These are phyloP conservation scores for Colletotrichum sidae DNA, from an alignment of 2,329 filamentous ascomycete genomes.

Conservation along the genomic window DNA sequence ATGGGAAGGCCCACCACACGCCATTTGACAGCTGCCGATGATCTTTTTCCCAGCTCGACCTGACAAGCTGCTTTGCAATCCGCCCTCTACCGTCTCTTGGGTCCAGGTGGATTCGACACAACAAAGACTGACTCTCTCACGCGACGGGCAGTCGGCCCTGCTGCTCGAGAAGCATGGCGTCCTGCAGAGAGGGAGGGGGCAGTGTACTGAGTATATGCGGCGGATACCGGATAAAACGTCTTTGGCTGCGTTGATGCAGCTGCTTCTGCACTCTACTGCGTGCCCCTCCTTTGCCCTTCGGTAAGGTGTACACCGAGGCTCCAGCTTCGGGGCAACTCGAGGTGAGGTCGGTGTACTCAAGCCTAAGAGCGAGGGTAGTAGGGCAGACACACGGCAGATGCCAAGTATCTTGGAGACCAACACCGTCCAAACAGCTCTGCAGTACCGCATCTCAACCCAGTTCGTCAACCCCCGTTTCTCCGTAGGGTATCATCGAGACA, in stretches of 20 bases:
- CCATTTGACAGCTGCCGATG: too few species aligned
- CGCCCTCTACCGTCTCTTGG: too few species aligned
- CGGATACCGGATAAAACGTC: background rate
- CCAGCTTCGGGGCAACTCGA: conserved; percentile 14
- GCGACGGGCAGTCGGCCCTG: too few species aligned
- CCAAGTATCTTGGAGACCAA: conserved; percentile 19
- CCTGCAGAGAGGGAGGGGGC: too few species aligned
- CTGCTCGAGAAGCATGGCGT: too few species aligned
- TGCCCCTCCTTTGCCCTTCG: conserved; percentile 4
- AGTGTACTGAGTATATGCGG: too few species aligned
- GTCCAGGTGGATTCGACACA: too few species aligned
- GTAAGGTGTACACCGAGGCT: conserved; percentile 17
- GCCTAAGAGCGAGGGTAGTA: background rate
- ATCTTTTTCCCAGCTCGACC: too few species aligned
- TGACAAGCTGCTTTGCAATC: too few species aligned
- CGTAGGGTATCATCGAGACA: conserved; percentile 20
- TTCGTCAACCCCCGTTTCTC: conserved; percentile 18
- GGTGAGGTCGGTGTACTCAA: conserved; percentile 24
- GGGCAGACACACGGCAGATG: background rate
- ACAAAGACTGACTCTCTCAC: too few species aligned
- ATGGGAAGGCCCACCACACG: too few species aligned
- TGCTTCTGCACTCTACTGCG: background rate
- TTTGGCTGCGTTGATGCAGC: background rate
- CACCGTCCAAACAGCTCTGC: background rate
- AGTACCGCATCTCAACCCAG: background rate